phyloP scores from a whole-genome alignment of 31 red algal species.

The Asparagopsis taxiformis region DNA sequence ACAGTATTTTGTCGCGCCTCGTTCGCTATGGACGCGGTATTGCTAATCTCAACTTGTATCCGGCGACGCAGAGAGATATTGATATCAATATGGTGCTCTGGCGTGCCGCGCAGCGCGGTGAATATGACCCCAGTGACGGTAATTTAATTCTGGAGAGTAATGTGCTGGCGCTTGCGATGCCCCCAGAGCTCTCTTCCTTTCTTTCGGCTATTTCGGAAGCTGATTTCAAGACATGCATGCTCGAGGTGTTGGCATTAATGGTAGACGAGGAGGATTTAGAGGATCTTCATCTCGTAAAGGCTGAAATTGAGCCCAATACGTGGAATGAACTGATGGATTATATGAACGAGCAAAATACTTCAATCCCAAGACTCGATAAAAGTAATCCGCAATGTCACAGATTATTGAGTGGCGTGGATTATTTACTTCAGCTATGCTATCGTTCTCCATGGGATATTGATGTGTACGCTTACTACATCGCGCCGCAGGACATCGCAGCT shows the following conservation, averaged over 20 bases:
- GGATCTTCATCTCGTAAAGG: slow-evolving; percentile 19
- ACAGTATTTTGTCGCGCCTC: slow-evolving; percentile 1
- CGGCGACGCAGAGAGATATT: slow-evolving; percentile 14
- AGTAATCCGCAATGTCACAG: background rate
- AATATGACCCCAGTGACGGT: slow-evolving; percentile 25
- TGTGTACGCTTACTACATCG: slow-evolving; percentile 33
- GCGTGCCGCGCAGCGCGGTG: slow-evolving; percentile 27
- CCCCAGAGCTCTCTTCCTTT: slow-evolving; percentile 33
- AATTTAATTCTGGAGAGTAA: slow-evolving; percentile 51
- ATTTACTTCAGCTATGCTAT: background rate
- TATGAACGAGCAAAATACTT: slow-evolving; percentile 1
- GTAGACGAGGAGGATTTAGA: slow-evolving; percentile 42
- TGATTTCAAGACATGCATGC: slow-evolving; percentile 32
- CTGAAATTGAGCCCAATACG: slow-evolving; percentile 31
- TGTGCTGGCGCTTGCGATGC: slow-evolving; percentile 26
- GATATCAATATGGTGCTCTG: slow-evolving; percentile 35
- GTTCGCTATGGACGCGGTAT: slow-evolving; percentile 14
- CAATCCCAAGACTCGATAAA: background rate
- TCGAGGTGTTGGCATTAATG: slow-evolving; percentile 47
- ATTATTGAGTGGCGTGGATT: background rate
- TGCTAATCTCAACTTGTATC: slow-evolving; percentile 27
- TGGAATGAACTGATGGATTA: slow-evolving; percentile 38
- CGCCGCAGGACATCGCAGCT: slow-evolving; percentile 13
- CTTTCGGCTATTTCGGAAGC: slow-evolving; percentile 14
- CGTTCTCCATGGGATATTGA: slow-evolving; percentile 12